A percentile compares a stretch with the other conserved stretches of the same genome.
Evolutionary conservation across 1,284 basidiomycete genomes (phyloP).

Genomic region (Irpex sp.): DNA sequence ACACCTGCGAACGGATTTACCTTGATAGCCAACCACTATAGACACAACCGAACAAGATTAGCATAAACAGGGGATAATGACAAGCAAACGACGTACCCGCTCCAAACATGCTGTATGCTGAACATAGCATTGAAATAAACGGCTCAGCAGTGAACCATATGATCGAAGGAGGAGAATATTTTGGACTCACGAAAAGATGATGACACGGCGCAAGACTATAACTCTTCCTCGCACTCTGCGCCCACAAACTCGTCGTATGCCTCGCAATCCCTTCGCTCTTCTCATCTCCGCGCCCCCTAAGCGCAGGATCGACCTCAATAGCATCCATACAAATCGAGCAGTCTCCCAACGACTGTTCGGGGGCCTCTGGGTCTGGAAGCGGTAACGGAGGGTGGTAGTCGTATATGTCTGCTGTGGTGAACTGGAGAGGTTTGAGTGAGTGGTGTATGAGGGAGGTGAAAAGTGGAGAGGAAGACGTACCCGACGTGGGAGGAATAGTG

Average conservation of each 20-base stretch:
- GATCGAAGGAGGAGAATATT: no score
- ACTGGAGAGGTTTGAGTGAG: conserved; percentile 36
- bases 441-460: neutral
- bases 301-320: conserved; percentile 54
- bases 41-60: conserved; percentile 10
- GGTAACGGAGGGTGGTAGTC: conserved; percentile 83
- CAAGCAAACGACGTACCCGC: conserved; percentile 45
- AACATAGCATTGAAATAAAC: no score
- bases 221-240: conserved; percentile 49
- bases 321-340: conserved; percentile 92
- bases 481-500: conserved; percentile 73
- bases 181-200: conserved; percentile 85
- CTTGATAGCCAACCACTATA: conserved; percentile 87
- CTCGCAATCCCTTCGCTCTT: conserved; percentile 23
- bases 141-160: no score
- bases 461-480: conserved; percentile 35
- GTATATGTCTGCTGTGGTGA: conserved; percentile 60
- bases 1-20: conserved; percentile 32
- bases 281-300: conserved; percentile 27
- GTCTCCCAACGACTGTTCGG: conserved; percentile 71
- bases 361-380: conserved; percentile 66
- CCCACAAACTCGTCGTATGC: conserved; percentile 29
- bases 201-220: conserved; percentile 89
- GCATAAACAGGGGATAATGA: no score
- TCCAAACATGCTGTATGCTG: conserved; percentile 86